Conservation (phyloP, 306 rosid species). For the Corylus americana region DNA sequence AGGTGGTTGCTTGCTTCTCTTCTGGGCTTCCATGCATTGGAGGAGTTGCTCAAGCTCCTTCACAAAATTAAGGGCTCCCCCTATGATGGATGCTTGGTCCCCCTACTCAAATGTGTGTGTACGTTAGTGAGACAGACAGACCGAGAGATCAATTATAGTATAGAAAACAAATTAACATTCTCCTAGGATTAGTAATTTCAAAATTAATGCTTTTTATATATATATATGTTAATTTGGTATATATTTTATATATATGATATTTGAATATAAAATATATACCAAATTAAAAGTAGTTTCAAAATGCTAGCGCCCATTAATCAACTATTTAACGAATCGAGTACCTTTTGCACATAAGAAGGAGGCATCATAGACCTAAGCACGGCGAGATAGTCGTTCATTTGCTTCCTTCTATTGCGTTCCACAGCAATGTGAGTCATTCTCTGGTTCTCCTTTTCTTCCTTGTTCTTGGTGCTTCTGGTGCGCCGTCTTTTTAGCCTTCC, state of each 20-base stretch:
- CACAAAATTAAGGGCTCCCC: constrained; percentile 46
- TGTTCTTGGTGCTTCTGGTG: constrained; percentile 24
- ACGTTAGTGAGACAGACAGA: background rate
- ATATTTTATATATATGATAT: too few species aligned
- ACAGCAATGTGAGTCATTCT: constrained; percentile 46
- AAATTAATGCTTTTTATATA: background rate
- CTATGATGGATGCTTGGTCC: constrained; percentile 50
- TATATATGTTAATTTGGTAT: too few species aligned
- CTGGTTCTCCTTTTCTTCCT: constrained; percentile 39
- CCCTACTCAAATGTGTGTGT: constrained; percentile 19
- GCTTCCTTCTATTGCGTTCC: constrained; percentile 45
- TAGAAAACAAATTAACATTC: background rate
- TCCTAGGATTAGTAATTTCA: too few species aligned
- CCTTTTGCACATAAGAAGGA: constrained; percentile 35
- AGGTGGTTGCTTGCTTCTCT: constrained; percentile 18
- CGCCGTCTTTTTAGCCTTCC: constrained; percentile 29
- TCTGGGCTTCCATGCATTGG: constrained; percentile 35
- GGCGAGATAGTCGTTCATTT: constrained; percentile 39
- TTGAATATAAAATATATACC: background rate
- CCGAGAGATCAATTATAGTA: background rate
- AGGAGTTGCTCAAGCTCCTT: constrained; percentile 44
- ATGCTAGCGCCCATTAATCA: background rate
- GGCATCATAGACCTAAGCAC: constrained; percentile 45
- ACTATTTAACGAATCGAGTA: background rate
- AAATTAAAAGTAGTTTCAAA: background rate